These are phyloP conservation scores for Thielaviopsis euricoi DNA, from an alignment of 2,329 filamentous ascomycete species.

Conservation along the genomic window DNA sequence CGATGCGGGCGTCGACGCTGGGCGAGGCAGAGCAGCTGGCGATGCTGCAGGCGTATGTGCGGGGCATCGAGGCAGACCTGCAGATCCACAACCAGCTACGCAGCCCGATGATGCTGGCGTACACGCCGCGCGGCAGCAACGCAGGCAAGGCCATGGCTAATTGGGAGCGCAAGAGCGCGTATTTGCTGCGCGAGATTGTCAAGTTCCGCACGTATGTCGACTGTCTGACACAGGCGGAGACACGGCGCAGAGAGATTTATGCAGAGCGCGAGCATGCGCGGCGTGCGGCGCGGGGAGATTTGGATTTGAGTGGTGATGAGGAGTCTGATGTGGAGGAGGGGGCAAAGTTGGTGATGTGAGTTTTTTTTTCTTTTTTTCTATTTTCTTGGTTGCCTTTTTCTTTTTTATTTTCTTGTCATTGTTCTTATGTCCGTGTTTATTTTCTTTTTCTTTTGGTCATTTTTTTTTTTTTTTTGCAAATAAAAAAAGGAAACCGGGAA, in stretches of 20 bases:
- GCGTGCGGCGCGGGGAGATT: constrained; percentile 12
- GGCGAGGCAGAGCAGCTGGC: constrained; percentile 67
- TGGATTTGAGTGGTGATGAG: constrained; percentile 9
- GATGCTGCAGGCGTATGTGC: constrained; percentile 62
- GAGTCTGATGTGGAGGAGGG: constrained; percentile 1
- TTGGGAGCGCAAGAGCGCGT: constrained; percentile 92
- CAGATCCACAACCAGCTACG: constrained; percentile 77
- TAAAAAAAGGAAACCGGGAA: no score
- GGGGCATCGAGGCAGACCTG: constrained; percentile 71
- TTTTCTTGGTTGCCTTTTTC: neutral
- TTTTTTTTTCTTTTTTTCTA: neutral
- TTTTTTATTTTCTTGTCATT: neutral
- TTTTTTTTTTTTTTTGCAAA: neutral
- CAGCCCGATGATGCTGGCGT: constrained; percentile 74
- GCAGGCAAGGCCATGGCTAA: constrained; percentile 76
- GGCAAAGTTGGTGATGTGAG: neutral
- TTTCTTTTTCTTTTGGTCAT: neutral
- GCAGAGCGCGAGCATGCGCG: constrained; percentile 31
- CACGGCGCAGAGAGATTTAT: constrained; percentile 55
- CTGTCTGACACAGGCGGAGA: constrained; percentile 54
- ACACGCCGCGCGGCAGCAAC: constrained; percentile 71
- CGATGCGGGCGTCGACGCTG: constrained; percentile 67
- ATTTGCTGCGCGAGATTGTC: constrained; percentile 82
- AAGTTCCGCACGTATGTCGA: constrained; percentile 96
- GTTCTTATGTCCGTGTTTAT: neutral